Base-by-base conservation (phyloP, 495 filamentous ascomycete genomes). In the Hapsidospora chrysogenum region DNA sequence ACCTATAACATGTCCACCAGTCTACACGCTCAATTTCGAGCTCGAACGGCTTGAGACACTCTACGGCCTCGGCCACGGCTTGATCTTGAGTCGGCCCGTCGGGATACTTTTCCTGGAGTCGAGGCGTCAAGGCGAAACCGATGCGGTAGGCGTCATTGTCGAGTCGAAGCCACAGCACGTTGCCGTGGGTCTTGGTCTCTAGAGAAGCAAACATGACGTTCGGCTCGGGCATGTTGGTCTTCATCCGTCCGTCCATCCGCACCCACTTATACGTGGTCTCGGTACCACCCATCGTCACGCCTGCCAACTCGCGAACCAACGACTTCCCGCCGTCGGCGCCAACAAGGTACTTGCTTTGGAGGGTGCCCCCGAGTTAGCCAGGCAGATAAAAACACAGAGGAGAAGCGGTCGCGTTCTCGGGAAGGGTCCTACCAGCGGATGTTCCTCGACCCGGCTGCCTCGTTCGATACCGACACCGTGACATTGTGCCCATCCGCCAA, bases 161-260 rank as follows among this genome's bases (percentile, higher is more conserved):
- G 6, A 33, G 13, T 17, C 19, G 16, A 6, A 33, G 14, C 31
- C 31, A 33, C 31, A 33, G 13, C 10, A 33, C 31, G 31, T 33
- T 33, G 22, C 26, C 35, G 28, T 30, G 14, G 18, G 31, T 33
- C 19, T 33, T 20, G 16, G 8, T 37, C 4, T 25, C 22, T 6
- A 18, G 17, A 3, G 35, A 11, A 14, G 17, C 15, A 9, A 29
- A 16, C 11, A 8, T 19, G 11, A 28, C 17, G 20, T 37, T 29
- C 25, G 14, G 17, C 3, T 37, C 25, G 9, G 35, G 35, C 21
- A 36, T 27, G 35, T 37, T 17, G 1, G 35, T 37, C 9, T 27
- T 30, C 7, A 25, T 4, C 10, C 17, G 13, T 8, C 21, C 22
- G 15, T 30, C 35, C 9, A 37, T 9, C 1, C 21, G 19, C 3